Evolutionary conservation across 2,329 filamentous ascomycete genomes (phyloP).

Genomic region (Fusarium coicis): DNA sequence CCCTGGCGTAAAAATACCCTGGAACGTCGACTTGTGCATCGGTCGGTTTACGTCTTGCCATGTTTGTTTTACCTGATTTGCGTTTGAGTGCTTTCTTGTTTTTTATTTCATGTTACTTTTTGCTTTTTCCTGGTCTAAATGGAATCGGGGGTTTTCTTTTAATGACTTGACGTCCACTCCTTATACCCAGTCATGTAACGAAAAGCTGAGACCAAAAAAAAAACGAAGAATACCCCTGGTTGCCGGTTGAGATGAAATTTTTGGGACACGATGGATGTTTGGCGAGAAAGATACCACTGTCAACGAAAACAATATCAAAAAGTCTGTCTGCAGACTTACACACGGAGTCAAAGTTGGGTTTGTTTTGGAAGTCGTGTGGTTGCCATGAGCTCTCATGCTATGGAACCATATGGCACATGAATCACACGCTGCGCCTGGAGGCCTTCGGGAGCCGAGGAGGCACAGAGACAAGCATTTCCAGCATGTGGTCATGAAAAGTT

Average conservation of each 20-base stretch:
- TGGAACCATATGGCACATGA: slow-evolving; percentile 17
- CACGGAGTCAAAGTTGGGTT: slow-evolving; percentile 40
- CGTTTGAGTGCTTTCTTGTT: slow-evolving; percentile 29
- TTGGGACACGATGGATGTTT: slow-evolving; percentile 40
- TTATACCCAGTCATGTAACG: slow-evolving; percentile 51
- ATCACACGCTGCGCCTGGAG: slow-evolving; percentile 20
- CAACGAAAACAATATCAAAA: slow-evolving; percentile 38
- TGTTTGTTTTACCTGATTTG: slow-evolving; percentile 40
- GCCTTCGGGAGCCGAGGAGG: neutral
- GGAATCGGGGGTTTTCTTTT: slow-evolving; percentile 46
- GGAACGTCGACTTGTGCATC: slow-evolving; percentile 59
- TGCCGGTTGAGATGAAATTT: slow-evolving; percentile 40
- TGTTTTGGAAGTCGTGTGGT: slow-evolving; percentile 26
- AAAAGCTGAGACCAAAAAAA: slow-evolving; percentile 47
- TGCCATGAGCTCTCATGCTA: slow-evolving; percentile 28
- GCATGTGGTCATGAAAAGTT: slow-evolving; percentile 35
- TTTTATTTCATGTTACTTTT: slow-evolving; percentile 30
- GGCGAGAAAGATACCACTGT: slow-evolving; percentile 44
- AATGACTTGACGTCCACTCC: slow-evolving; percentile 49
- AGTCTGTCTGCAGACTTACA: slow-evolving; percentile 35
- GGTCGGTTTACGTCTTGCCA: slow-evolving; percentile 56
- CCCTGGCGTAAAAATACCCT: slow-evolving; percentile 71
- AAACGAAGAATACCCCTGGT: slow-evolving; percentile 51
- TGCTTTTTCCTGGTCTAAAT: slow-evolving; percentile 39
- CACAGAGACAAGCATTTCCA: slow-evolving; percentile 8